Conservation (phyloP, 2,329 filamentous ascomycete genomes). For the Pseudocercospora crystallina region DNA sequence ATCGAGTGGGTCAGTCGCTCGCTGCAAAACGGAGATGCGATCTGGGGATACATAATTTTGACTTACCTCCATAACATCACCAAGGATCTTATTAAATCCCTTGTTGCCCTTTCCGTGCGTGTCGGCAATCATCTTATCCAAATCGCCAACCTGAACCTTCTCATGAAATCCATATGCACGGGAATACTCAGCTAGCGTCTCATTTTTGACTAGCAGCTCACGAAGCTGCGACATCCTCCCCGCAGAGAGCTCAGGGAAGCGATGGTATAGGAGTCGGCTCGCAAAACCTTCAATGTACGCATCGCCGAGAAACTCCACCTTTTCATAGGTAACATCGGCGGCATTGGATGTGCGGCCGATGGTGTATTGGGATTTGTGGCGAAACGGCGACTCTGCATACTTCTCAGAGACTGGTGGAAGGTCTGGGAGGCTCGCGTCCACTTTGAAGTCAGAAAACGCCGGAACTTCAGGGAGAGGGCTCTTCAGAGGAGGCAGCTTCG, state of each 20-base stretch:
- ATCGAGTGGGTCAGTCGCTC: slow-evolving; percentile 41
- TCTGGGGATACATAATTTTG: too few relatives aligned
- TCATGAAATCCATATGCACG: slow-evolving; percentile 68
- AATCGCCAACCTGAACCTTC: slow-evolving; percentile 54
- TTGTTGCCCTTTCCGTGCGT: slow-evolving; percentile 45
- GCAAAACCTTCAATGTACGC: slow-evolving; percentile 78
- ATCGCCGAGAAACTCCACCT: slow-evolving; percentile 86
- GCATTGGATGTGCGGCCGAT: slow-evolving; percentile 25
- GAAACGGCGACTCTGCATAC: slow-evolving; percentile 32
- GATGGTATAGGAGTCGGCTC: slow-evolving; percentile 71
- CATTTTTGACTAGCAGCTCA: slow-evolving; percentile 77
- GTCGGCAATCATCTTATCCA: slow-evolving; percentile 18
- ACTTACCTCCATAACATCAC: slow-evolving; percentile 73
- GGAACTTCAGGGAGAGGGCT: too few relatives aligned
- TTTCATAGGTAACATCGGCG: slow-evolving; percentile 63
- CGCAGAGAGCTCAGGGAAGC: slow-evolving; percentile 63
- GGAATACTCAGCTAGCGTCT: slow-evolving; percentile 70
- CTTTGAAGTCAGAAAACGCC: slow-evolving; percentile 8
- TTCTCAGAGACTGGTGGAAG: slow-evolving; percentile 29
- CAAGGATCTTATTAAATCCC: slow-evolving; percentile 69
- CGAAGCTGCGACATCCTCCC: slow-evolving; percentile 74
- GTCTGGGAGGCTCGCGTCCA: slow-evolving; percentile 26
- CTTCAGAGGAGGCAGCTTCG: slow-evolving; percentile 21
- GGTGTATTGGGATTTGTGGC: slow-evolving; percentile 32
- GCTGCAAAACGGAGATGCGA: too few relatives aligned